Percentiles rank a stretch among this genome's conserved stretches.
phyloP scores from a whole-genome alignment of 495 filamentous ascomycete species.

The Entonaema liquescens region DNA sequence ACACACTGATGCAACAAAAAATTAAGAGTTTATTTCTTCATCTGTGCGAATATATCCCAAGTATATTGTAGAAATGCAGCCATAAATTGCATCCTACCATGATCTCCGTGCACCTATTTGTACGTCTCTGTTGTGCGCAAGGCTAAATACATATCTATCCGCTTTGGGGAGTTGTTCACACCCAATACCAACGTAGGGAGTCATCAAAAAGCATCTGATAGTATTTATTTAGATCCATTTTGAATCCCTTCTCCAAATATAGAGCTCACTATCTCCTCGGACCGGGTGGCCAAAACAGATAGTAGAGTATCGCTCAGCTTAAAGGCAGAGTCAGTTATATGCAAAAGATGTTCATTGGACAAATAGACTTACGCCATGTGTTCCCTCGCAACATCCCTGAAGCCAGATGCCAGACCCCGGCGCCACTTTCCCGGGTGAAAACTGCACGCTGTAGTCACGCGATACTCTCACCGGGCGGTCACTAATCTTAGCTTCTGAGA shows the following conservation, averaged over 20 bases:
- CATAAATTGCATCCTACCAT: background rate
- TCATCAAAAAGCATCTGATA: no score
- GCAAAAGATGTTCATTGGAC: background rate
- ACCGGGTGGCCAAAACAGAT: constrained; percentile 77
- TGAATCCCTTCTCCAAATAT: constrained; percentile 65
- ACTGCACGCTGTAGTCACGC: constrained; percentile 79
- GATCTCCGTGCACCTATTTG: background rate
- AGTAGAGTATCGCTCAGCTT: constrained; percentile 80
- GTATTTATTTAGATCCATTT: background rate
- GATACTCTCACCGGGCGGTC: constrained; percentile 47
- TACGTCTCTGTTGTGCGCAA: background rate
- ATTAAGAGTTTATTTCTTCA: background rate
- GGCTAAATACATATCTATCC: no score
- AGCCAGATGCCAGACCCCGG: constrained; percentile 83
- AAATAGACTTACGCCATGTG: constrained; percentile 77
- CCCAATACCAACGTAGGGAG: no score
- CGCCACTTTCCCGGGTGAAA: constrained; percentile 71
- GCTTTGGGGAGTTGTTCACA: no score
- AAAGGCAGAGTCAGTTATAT: constrained; percentile 1
- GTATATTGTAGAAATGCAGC: background rate
- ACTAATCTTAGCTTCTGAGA: constrained; percentile 31
- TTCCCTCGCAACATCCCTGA: constrained; percentile 92
- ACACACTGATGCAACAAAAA: no score
- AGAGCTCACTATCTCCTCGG: constrained; percentile 78
- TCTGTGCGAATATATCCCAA: background rate